Evolutionary conservation across 345 rosid species (phyloP), one percentile per base, ranked within the genome.

Genomic region (Eucalyptus viminalis): DNA sequence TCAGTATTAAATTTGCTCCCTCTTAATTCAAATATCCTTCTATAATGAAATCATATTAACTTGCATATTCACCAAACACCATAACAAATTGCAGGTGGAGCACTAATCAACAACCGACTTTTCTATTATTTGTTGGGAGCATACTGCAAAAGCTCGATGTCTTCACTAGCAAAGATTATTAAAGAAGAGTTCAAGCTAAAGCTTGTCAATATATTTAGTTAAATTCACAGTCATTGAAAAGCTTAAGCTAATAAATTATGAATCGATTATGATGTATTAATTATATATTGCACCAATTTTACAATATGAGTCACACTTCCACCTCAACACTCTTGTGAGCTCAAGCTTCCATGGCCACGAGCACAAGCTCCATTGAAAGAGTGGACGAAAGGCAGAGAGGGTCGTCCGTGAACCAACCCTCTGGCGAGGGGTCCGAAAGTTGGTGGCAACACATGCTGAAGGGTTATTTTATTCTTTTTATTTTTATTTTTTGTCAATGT

Each of bases 81-180:
- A 25, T 22, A 24, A 56, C 13, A 56, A 25, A 24, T 24, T 56
- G 6, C 1, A 1, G 13, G 62, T 24, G 29, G 29, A 56, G 62
- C 62, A 56, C 14, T 0, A 56, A 56, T 56, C 3, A 56, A 24
- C 6, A 1, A 10, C 6, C 0, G 6, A 5, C 62, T 24, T 24
- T 9, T 0, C 25, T 53, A 21, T 53, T 53, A 53, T 53, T 53
- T 53, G 58, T 53, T 4, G 13, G 29, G 29, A 24, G 29, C 27
- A 25, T 22, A 2, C 1, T 10, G 6, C 6, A 24, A 56, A 56
- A 56, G 2, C 62, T 56, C 14, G 1, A 56, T 56, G 1, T 56
- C 13, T 24, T 56, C 13, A 24, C 62, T 22, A 0, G 3, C 0
- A 0, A 4, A 9, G 12, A 56, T 56, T 5, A 25, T 56, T 25